Evolutionary conservation across 495 filamentous ascomycete species (phyloP), one percentile per base, ranked within the genome.

Genomic region (Apiosordaria backusii): DNA sequence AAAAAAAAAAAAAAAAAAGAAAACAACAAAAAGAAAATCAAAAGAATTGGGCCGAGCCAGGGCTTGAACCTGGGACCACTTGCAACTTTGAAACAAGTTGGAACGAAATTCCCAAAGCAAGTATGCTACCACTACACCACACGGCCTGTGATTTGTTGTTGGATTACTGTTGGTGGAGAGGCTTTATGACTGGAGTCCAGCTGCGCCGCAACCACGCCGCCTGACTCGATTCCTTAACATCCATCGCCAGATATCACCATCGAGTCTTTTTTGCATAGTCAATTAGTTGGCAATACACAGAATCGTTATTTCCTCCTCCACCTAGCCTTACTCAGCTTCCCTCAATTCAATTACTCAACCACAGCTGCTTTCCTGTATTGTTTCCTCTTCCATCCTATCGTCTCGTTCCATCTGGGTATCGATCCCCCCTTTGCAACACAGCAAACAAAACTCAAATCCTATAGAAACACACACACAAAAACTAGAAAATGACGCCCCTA

Each of bases 121-220:
- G 35, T 45, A 45, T 45, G 35, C 35, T 45, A 45, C 35, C 29
- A n/a, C 45, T 63, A 65, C 22, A 50, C 22, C 16, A 54, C 60
- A 45, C 35, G 35, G 35, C 35, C 35, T 45, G 35, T 45, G 35
- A 45, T 45, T 45, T 45, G 35, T 45, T 45, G 13, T 18, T 45
- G 35, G 0, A 13, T 9, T 18, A 0, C 10, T 10, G 35, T 45
- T 45, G 10, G 35, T 45, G 35, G 13, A 45, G 10, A 45, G 13
- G 16, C 0, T 9, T 45, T 45, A 45, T 45, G 6, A 45, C 10
- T 45, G 35, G 7, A 15, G 13, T 45, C 35, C 35, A 13, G 35
- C 35, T 45, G 35, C 35, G 35, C 35, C 35, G 16, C 35, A 45
- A 1, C 35, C 35, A 45, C 35, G 35, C 35, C 35, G 9, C 35